These are phyloP conservation scores for Oryza nivara DNA, from an alignment of 176 grass and related monocot species.

Conservation along the genomic window DNA sequence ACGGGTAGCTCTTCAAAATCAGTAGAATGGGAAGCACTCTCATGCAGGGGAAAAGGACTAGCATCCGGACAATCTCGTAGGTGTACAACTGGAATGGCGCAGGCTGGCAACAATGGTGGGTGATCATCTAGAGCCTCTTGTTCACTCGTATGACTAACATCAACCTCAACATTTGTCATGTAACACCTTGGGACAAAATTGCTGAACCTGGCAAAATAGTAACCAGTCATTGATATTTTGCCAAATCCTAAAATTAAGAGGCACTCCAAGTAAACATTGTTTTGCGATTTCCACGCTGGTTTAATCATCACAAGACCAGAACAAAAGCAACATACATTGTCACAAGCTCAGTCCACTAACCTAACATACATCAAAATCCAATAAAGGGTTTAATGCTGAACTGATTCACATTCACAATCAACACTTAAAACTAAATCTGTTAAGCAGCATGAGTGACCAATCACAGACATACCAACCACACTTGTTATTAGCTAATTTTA, in stretches of 20 bases:
- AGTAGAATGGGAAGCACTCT: conserved; percentile 37
- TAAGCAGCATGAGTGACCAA: not conserved
- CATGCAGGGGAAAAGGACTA: conserved; percentile 35
- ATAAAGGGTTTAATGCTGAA: not conserved
- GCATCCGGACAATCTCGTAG: conserved; percentile 61
- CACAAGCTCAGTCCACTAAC: not conserved
- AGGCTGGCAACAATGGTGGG: conserved; percentile 39
- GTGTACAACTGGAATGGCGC: conserved; percentile 60
- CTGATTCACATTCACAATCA: not conserved
- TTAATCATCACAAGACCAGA: not conserved
- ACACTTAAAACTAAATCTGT: no score
- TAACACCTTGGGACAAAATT: conserved; percentile 61
- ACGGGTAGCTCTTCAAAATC: conserved; percentile 68
- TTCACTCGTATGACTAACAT: conserved; percentile 45
- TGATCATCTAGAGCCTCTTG: conserved; percentile 52
- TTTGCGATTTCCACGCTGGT: not conserved
- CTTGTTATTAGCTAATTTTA: not conserved
- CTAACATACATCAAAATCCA: not conserved
- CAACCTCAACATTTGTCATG: conserved; percentile 57
- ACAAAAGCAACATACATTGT: not conserved
- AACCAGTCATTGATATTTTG: not conserved
- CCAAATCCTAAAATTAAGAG: not conserved
- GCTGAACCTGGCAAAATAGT: conserved; percentile 57
- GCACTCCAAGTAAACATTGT: not conserved
- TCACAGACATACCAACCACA: not conserved